Conservation (phyloP, 2,329 filamentous ascomycete genomes). For the Cordyceps farinosa region DNA sequence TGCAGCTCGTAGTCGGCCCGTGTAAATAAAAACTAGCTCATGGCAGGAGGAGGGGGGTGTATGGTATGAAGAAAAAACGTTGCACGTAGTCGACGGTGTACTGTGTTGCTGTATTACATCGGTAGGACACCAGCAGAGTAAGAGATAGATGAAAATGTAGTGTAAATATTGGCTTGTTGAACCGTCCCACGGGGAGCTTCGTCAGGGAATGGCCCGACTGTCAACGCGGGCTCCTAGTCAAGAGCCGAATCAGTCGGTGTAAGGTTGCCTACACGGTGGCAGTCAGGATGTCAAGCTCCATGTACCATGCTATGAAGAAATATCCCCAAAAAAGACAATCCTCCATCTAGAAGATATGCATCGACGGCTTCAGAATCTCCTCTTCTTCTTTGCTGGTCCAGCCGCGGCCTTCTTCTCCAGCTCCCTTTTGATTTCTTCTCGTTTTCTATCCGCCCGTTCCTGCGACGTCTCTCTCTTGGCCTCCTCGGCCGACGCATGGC, state of each 20-base stretch:
- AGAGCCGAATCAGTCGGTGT: background rate
- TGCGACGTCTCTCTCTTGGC: conserved; percentile 33
- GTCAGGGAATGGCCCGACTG: conserved; percentile 11
- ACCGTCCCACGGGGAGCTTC: background rate
- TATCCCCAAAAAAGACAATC: background rate
- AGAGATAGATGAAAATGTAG: background rate
- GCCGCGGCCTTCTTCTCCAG: conserved; percentile 51
- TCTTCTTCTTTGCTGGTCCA: conserved; percentile 53
- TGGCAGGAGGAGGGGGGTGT: background rate
- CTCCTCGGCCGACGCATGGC: conserved; percentile 23
- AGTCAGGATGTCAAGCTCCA: background rate
- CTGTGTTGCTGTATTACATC: background rate
- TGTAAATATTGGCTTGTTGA: background rate
- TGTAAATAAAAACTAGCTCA: background rate
- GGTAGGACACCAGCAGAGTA: background rate
- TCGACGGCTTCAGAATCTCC: conserved; percentile 44
- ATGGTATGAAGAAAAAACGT: background rate
- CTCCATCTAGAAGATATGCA: background rate
- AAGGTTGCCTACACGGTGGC: background rate
- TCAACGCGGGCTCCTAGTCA: background rate
- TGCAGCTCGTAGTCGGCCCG: conserved; percentile 12
- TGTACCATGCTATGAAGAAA: background rate
- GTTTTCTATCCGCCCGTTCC: conserved; percentile 47
- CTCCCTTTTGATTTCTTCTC: conserved; percentile 50
- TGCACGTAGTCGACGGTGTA: conserved; percentile 1